Base-by-base conservation (phyloP, 768 basidiomycete species). In the Melanogaster broomeanus region DNA sequence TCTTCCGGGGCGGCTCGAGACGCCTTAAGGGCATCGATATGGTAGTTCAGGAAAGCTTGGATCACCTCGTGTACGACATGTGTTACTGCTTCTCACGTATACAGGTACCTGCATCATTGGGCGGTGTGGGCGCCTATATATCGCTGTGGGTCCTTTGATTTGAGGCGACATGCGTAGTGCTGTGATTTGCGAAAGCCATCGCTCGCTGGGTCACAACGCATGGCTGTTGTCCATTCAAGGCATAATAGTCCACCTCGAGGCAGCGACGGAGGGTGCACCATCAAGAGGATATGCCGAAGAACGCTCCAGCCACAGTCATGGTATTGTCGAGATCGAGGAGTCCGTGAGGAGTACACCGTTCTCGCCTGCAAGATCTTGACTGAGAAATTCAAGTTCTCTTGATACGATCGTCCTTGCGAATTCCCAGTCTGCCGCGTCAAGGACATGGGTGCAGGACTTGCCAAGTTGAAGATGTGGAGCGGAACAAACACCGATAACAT, bases 11-110 rank as follows among this genome's bases (percentile, higher is more conserved):
- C 25, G 15, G 15, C n/a, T 37, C 35, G 25, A 47, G 28, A 24
- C 25, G 15, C 19, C 6, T 12, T 34, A 37, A 35, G 30, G 5
- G 44, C 40, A 30, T 21, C 18, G 24, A 28, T 48, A 56, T 31
- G 34, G 55, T 54, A 51, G 45, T 47, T 48, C 24, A 33, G 11
- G 46, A 42, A 22, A n/a, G 42, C 48, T 31, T 40, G 22, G 47
- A 60, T 46, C 45, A 33, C 61, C 59, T 61, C 63, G 37, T 59
- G 63, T 56, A 40, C 16, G 40, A 47, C 61, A 61, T 57, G 61
- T 47, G 58, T 38, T 49, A 24, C 18, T n/a, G 47, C 50, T 51
- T 35, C 49, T 34, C 21, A 18, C n/a, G 35, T n/a, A 30, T 35
- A 27, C 8, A 28, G 31, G 24, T 37, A 47, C 41, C 25, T 19